Evolutionary conservation across 1,139 yeast species (phyloP).

Genomic region (Hyphopichia burtonii): DNA sequence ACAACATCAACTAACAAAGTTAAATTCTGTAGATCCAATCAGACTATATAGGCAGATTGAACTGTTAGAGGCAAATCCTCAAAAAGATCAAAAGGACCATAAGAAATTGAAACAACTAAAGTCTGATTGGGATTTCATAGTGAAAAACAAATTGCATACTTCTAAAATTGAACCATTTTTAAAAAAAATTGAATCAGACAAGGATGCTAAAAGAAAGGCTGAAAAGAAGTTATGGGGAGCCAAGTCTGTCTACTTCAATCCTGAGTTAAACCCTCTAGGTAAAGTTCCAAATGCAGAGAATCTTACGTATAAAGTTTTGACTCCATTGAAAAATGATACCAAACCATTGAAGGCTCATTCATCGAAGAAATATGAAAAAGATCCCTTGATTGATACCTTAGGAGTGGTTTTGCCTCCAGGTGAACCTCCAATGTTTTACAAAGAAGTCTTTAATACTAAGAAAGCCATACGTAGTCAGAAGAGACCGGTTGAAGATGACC

Average conservation of each 20-base stretch:
- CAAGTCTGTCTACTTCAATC: constrained; percentile 43
- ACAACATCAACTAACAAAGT: constrained; percentile 24
- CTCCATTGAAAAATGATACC: constrained; percentile 23
- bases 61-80: constrained; percentile 17
- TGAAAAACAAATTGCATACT: constrained; percentile 32
- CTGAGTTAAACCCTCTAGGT: constrained; percentile 48
- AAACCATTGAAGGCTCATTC: constrained; percentile 20
- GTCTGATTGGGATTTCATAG: constrained; percentile 43
- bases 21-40: constrained; percentile 33
- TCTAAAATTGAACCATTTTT: constrained; percentile 26
- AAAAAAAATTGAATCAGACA: constrained; percentile 14
- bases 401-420: constrained; percentile 37
- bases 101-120: constrained; percentile 24
- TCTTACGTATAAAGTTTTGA: constrained; percentile 5
- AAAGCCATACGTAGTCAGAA: constrained; percentile 4
- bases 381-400: constrained; percentile 26
- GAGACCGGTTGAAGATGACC: neutral
- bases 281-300: constrained; percentile 30
- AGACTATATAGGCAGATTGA: constrained; percentile 29
- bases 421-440: constrained; percentile 41
- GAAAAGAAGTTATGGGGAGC: constrained; percentile 34
- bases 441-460: constrained; percentile 32
- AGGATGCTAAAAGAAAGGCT: constrained; percentile 15
- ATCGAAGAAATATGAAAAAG: constrained; percentile 17
- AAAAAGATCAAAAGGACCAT: constrained; percentile 17